These are phyloP conservation scores for Acarospora socialis DNA, from an alignment of 2,329 filamentous ascomycete genomes.

Conservation along the genomic window DNA sequence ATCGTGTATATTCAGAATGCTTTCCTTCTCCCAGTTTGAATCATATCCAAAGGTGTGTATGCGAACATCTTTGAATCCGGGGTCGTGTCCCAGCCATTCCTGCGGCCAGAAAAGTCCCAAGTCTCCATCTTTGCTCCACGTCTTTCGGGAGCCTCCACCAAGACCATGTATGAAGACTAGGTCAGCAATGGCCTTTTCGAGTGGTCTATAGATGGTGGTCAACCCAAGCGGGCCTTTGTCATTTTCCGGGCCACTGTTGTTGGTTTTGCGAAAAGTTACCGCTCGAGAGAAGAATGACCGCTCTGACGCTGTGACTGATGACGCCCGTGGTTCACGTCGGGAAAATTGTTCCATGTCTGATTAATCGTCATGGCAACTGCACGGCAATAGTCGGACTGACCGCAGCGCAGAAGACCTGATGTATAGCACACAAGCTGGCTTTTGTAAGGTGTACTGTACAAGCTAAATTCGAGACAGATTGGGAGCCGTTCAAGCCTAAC, in stretches of 20 bases:
- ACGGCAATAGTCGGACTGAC: no score
- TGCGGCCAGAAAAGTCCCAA: constrained; percentile 24
- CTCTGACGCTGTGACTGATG: no score
- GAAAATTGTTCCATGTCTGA: no score
- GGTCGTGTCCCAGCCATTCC: constrained; percentile 22
- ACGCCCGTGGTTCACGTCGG: no score
- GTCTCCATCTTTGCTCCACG: constrained; percentile 22
- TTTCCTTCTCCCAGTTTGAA: constrained; percentile 17
- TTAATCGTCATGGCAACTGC: no score
- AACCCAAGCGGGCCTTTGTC: constrained; percentile 4
- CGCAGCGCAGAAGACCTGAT: no score
- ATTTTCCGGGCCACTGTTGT: neutral
- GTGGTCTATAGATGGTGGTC: constrained; percentile 1
- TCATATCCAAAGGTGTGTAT: constrained; percentile 27
- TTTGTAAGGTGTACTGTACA: no score
- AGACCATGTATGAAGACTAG: constrained; percentile 30
- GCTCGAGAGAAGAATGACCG: neutral
- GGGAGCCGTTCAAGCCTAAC: no score
- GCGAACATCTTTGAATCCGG: constrained; percentile 20
- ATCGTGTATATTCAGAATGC: constrained; percentile 20
- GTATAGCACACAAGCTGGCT: no score
- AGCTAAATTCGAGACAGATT: no score
- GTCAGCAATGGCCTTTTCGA: constrained; percentile 3
- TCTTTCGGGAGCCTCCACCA: constrained; percentile 23
- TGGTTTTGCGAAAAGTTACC: neutral